Conservation (phyloP, 768 basidiomycete species). For the Psilocybe azurescens region DNA sequence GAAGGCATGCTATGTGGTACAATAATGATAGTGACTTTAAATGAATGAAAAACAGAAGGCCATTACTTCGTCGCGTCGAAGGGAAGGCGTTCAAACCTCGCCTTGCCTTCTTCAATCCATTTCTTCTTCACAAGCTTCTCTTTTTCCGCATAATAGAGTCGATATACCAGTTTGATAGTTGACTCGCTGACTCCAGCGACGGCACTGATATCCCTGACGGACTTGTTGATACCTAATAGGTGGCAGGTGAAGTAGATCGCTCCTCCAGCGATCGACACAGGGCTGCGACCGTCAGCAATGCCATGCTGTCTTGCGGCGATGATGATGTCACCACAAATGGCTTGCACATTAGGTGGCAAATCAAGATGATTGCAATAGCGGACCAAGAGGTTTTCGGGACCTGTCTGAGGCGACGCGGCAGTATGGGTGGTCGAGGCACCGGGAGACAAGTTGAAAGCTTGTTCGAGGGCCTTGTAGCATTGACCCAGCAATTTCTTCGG, state of each 20-base stretch:
- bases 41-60: constrained; percentile 18
- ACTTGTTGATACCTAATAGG: constrained; percentile 75
- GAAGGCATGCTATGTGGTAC: constrained; percentile 18
- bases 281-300: constrained; percentile 92
- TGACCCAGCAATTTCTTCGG: constrained; percentile 96
- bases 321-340: constrained; percentile 85
- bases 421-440: constrained; percentile 65
- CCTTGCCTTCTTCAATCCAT: constrained; percentile 84
- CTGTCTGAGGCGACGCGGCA: constrained; percentile 56
- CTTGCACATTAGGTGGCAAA: constrained; percentile 80
- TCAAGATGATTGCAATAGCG: constrained; percentile 95
- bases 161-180: constrained; percentile 91
- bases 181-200: constrained; percentile 96
- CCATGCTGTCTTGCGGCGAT: constrained; percentile 80
- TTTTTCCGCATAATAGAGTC: constrained; percentile 73
- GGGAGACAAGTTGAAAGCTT: constrained; percentile 87
- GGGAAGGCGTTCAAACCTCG: constrained; percentile 52
- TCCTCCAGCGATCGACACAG: constrained; percentile 98
- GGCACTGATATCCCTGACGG: constrained; percentile 83
- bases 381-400: constrained; percentile 87
- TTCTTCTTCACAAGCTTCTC: constrained; percentile 84
- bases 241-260: constrained; percentile 94
- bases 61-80: constrained; percentile 43
- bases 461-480: constrained; percentile 88
- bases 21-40: constrained; percentile 23